Conservation (phyloP, 2,329 filamentous ascomycete genomes). For the Cladosporium sp. region DNA sequence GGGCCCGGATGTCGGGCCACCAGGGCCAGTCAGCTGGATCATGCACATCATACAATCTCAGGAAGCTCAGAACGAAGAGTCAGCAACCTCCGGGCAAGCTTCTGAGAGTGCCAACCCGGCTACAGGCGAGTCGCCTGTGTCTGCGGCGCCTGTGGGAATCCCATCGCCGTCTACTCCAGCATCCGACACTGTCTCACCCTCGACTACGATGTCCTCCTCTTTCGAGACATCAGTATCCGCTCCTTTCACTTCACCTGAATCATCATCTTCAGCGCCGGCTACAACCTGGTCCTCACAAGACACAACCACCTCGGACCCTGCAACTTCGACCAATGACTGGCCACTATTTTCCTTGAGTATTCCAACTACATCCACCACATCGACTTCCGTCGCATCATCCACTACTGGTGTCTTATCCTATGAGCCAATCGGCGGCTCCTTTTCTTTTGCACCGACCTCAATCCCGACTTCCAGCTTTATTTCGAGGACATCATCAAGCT, state of each 20-base stretch:
- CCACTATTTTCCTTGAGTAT: slow-evolving; percentile 9
- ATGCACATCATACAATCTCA: slow-evolving; percentile 11
- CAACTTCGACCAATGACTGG: background rate
- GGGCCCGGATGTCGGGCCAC: slow-evolving; percentile 15
- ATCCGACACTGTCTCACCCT: slow-evolving; percentile 16
- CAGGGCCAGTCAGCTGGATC: slow-evolving; percentile 15
- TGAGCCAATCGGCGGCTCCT: slow-evolving; percentile 8
- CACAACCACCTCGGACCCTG: slow-evolving; percentile 6
- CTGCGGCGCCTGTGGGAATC: background rate
- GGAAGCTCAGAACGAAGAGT: background rate
- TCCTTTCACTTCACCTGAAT: slow-evolving; percentile 1
- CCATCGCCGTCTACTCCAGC: slow-evolving; percentile 6
- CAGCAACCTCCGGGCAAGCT: slow-evolving; percentile 7
- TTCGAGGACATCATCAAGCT: background rate
- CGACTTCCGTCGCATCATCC: slow-evolving; percentile 3
- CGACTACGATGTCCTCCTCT: background rate
- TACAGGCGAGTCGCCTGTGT: slow-evolving; percentile 1
- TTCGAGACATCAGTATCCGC: slow-evolving; percentile 4
- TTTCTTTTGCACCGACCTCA: slow-evolving; percentile 10
- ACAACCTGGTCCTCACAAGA: slow-evolving; percentile 7
- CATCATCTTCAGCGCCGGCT: slow-evolving; percentile 7
- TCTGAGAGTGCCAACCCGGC: background rate
- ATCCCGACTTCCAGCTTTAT: background rate
- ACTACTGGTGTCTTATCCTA: slow-evolving; percentile 6
- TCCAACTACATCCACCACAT: slow-evolving; percentile 1